A percentile compares a stretch with the other conserved stretches of the same genome.
These are phyloP conservation scores for Fusarium musae DNA, from an alignment of 2,329 filamentous ascomycete genomes.

Conservation along the genomic window DNA sequence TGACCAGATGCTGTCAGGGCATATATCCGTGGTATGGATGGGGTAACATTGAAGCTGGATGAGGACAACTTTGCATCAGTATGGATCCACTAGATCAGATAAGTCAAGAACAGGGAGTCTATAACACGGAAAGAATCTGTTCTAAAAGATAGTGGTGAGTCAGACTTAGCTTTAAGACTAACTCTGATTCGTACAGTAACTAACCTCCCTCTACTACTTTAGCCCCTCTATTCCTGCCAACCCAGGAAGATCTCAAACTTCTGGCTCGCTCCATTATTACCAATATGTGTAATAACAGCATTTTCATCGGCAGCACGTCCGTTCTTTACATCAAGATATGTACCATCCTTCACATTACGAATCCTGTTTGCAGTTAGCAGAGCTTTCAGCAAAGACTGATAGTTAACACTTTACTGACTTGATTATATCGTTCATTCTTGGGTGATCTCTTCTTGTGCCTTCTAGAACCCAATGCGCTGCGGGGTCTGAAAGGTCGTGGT, in stretches of 20 bases:
- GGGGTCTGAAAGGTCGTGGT: not conserved
- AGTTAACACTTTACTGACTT: not conserved
- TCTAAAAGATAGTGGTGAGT: too few species aligned
- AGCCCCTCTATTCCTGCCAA: not conserved
- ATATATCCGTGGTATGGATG: too few species aligned
- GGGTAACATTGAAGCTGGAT: too few species aligned
- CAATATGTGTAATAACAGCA: accelerated
- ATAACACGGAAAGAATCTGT: too few species aligned
- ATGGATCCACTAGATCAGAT: too few species aligned
- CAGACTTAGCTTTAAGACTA: too few species aligned
- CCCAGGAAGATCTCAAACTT: not conserved
- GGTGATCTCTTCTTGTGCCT: accelerated
- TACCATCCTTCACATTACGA: not conserved
- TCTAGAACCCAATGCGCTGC: not conserved
- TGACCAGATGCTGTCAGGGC: too few species aligned
- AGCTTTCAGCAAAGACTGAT: accelerated
- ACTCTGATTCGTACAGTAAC: too few species aligned
- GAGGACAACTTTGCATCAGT: too few species aligned
- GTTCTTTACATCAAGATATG: not conserved
- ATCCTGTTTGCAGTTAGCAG: not conserved
- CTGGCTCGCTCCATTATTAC: not conserved
- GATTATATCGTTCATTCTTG: accelerated
- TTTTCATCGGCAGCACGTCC: accelerated
- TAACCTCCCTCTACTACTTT: not conserved
- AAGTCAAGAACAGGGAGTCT: too few species aligned